A percentile compares a stretch with the other conserved stretches of the same genome.
phyloP scores from a whole-genome alignment of 2,329 filamentous ascomycete genomes.

The Knufia fluminis region DNA sequence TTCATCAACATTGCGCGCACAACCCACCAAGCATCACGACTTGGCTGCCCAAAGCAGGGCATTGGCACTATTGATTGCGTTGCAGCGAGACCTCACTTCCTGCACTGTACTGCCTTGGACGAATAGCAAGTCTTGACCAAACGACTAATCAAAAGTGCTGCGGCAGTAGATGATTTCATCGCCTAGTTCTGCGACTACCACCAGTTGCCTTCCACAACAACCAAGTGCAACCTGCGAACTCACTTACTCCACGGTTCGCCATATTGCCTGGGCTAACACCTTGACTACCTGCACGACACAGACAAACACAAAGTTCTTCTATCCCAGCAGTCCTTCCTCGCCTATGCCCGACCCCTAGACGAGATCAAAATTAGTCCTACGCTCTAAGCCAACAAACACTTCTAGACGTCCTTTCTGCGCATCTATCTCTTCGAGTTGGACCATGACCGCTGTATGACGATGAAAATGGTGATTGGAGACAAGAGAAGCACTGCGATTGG shows the following conservation, averaged over 20 bases:
- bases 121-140: background rate
- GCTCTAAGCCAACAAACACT: too few species aligned
- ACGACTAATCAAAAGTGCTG: background rate
- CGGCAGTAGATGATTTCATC: conserved; percentile 7
- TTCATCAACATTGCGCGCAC: background rate
- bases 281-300: background rate
- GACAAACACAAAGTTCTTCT: background rate
- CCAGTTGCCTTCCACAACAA: background rate
- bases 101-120: background rate
- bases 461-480: conserved; percentile 15
- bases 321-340: conserved; percentile 1
- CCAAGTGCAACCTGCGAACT: background rate
- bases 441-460: background rate
- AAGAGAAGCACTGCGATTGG: conserved; percentile 16
- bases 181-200: background rate
- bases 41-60: conserved; percentile 3
- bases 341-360: conserved; percentile 1
- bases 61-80: background rate
- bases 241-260: background rate
- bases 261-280: background rate
- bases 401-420: background rate
- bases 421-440: background rate
- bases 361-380: background rate
- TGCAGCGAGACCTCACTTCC: background rate
- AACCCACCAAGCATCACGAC: background rate